Conservation (phyloP, 345 rosid genomes). For the Schrenkiella parvula region DNA sequence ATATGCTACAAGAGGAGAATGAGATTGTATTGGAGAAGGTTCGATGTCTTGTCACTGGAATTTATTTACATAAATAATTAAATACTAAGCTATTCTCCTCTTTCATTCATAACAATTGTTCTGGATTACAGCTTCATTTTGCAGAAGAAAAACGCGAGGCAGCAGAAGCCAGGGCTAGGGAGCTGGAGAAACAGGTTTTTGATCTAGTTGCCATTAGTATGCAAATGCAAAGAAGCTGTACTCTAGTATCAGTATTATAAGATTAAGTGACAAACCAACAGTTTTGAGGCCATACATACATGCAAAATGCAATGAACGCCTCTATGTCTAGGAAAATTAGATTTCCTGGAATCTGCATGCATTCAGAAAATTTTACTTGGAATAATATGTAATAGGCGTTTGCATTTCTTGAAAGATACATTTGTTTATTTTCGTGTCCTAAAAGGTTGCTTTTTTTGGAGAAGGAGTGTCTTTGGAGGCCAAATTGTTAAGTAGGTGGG, state of each 20-base stretch:
- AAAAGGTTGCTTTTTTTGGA: conserved; percentile 90
- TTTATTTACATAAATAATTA: background rate
- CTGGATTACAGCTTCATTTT: conserved; percentile 48
- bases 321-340: background rate
- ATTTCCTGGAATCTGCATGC: background rate
- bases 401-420: background rate
- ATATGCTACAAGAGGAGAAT: conserved; percentile 88
- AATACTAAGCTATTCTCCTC: conserved; percentile 9
- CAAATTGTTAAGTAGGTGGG: conserved; percentile 79
- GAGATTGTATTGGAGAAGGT: conserved; percentile 63
- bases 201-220: background rate
- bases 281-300: background rate
- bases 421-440: background rate
- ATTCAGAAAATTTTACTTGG: background rate
- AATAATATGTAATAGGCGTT: background rate
- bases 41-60: background rate
- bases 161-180: conserved; percentile 83
- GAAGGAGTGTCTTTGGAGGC: conserved; percentile 96
- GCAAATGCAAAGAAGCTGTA: background rate
- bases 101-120: conserved; percentile 16
- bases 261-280: background rate
- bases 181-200: conserved; percentile 91
- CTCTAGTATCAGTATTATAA: background rate
- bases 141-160: conserved; percentile 76
- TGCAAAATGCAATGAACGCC: too few relatives aligned